These are phyloP conservation scores for Metschnikowia continentalis DNA, from an alignment of 805 yeast species.

Conservation along the genomic window DNA sequence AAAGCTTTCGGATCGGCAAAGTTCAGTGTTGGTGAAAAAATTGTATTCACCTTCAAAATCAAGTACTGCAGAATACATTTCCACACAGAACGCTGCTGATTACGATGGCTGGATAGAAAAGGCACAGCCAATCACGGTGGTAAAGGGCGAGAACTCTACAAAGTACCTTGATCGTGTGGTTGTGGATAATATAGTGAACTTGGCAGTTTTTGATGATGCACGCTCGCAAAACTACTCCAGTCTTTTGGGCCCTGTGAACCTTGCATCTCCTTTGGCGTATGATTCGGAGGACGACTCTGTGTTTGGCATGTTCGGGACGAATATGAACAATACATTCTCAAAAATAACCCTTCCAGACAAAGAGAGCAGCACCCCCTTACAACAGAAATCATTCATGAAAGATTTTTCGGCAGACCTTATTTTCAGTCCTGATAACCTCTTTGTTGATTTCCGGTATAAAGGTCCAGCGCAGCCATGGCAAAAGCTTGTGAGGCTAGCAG, in stretches of 20 bases:
- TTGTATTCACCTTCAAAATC: constrained; percentile 11
- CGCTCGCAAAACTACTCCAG: constrained; percentile 10
- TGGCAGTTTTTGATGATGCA: constrained; percentile 20
- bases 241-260: constrained; percentile 18
- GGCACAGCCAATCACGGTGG: constrained; percentile 12
- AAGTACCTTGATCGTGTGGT: constrained; percentile 23
- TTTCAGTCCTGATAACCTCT: constrained; percentile 23
- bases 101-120: constrained; percentile 25
- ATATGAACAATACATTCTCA: constrained; percentile 11
- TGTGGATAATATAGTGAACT: constrained; percentile 14
- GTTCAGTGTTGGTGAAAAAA: constrained; percentile 16
- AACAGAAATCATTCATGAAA: background rate
- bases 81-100: constrained; percentile 9
- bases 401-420: constrained; percentile 5
- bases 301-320: constrained; percentile 16
- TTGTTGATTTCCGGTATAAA: constrained; percentile 16
- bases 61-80: constrained; percentile 1
- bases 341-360: constrained; percentile 4
- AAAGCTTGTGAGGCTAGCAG: constrained; percentile 19
- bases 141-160: constrained; percentile 6
- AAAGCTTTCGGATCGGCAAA: constrained; percentile 22
- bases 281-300: constrained; percentile 16
- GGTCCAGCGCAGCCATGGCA: constrained; percentile 28
- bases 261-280: constrained; percentile 16
- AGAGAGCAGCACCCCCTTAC: background rate